Evolutionary conservation across 2,329 filamentous ascomycete genomes (phyloP), one percentile per base, ranked within the genome.

Genomic region (Aureobasidium zeae): DNA sequence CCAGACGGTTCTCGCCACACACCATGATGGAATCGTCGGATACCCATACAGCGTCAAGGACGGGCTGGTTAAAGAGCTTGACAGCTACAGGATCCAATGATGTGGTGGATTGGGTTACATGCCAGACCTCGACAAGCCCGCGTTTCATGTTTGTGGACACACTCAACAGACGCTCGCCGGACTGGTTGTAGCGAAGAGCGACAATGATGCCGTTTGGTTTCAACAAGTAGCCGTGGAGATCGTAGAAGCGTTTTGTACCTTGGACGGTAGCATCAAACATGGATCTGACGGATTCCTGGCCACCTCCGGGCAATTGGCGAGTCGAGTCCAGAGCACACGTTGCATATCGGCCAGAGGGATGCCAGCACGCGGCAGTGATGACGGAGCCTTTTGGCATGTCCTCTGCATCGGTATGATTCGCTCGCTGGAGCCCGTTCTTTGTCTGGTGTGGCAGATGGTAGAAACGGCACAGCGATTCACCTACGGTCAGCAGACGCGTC

Each of bases 21-120:
- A 69, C 63, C 8, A 66, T 57, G 48, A 71, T 69, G 2, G 57
- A 56, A 3, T 62, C 58, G 11, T 66, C 61, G 32, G 55, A 62
- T 29, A 63, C 63, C 67, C 68, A 70, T 10, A 61, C 58, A 1
- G 63, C 67, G 46, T 70, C 68, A 19, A 63, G 55, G 2, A 69
- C 60, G 42, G 58, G 58, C 4, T 59, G 58, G 16, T 66, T 62
- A 36, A 67, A 67, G 13, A 63, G 56, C 17, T 58, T 60, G 60
- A 62, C 67, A 4, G 55, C 56, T 4, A 63, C 53, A 4, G 66
- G 64, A 20, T 65, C 61, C 15, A 37, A 20, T 5, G 33, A 30
- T n/a, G 31, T 22, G 12, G 19, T 17, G 12, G 33, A 21, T 20
- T 45, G 32, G 20, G 21, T 30, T 10, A 37, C 26, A 31, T 53